Percentiles rank a stretch among this genome's conserved stretches.
Conservation (phyloP, 257 asterid species). For the Gardenia jasminoides region DNA sequence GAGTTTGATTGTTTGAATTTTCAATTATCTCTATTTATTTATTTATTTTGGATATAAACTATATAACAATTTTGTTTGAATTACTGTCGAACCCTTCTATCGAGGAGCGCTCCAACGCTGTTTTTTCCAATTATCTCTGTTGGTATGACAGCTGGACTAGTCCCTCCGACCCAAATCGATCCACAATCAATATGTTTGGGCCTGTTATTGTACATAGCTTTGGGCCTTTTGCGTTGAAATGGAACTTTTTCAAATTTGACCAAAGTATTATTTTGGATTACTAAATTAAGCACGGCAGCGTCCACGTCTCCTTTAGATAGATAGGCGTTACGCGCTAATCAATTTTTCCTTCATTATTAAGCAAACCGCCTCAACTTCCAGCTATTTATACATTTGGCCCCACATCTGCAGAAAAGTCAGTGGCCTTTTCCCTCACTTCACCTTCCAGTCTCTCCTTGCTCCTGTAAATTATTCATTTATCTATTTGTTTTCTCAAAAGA, state of each 20-base stretch:
- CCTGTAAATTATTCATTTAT: neutral
- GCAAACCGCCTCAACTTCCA: conserved; percentile 27
- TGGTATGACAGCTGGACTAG: too few relatives aligned
- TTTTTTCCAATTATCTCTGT: too few relatives aligned
- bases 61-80: too few relatives aligned
- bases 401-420: conserved; percentile 15
- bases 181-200: neutral
- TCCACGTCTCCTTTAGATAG: neutral
- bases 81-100: too few relatives aligned
- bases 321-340: neutral
- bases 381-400: conserved; percentile 19
- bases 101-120: too few relatives aligned
- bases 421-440: conserved; percentile 4
- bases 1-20: too few relatives aligned
- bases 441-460: neutral
- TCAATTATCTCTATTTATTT: too few relatives aligned
- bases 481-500: neutral
- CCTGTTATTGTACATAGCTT: neutral
- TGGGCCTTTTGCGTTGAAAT: neutral
- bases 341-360: conserved; percentile 25
- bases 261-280: too few relatives aligned
- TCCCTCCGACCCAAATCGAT: neutral
- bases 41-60: too few relatives aligned
- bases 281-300: too few relatives aligned
- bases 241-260: too few relatives aligned